Evolutionary conservation across 371 early-diverging fungal species (phyloP), one percentile per base, ranked within the genome.

Genomic region (Haplosporangium sp.): DNA sequence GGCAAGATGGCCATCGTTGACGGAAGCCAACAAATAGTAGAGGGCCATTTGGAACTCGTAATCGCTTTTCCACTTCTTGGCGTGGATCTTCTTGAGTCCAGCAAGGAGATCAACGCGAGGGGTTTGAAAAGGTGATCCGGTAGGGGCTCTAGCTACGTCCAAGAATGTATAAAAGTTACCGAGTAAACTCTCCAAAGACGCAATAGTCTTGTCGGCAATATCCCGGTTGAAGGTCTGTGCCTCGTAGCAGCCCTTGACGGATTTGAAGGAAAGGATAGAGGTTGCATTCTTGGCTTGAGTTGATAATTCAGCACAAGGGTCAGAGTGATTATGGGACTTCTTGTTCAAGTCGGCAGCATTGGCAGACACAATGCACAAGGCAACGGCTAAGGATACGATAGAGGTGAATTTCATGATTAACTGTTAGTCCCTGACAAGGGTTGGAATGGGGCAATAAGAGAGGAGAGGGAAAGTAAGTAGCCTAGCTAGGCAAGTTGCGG

Each of bases 301-400:
- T 5, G 70, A 66, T 47, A 75, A 50, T 1, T 45, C 58, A 11
- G 45, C 47, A 55, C 76, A 75, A 39, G 76, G 76, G 56, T 75
- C 76, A 17, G 44, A 34, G 48, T 56, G 13, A 11, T 57, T 10
- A 15, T 58, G 3, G 20, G 20, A 13, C 44, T 44, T 44, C 44
- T 44, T 44, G 3, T 8, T 27, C 27, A 27, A 27, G 27, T 27
- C 3, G 20, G 52, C 17, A 52, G 52, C 19, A 3, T 52, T 68
- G 3, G 77, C 69, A 38, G 77, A 40, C 13, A 72, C 73, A 37
- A 86, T 69, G 69, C 76, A 88, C 17, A 88, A 81, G n/a, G 83
- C 73, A 8, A 85, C 69, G 42, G 86, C 83, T 59, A 85, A 37
- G 19, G 82, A 81, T 0, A 81, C 77, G 38, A 72, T 52, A 65